Percentiles rank a stretch among this genome's conserved stretches.
phyloP scores from a whole-genome alignment of 1,284 basidiomycete species.

The Ustilago lituana region DNA sequence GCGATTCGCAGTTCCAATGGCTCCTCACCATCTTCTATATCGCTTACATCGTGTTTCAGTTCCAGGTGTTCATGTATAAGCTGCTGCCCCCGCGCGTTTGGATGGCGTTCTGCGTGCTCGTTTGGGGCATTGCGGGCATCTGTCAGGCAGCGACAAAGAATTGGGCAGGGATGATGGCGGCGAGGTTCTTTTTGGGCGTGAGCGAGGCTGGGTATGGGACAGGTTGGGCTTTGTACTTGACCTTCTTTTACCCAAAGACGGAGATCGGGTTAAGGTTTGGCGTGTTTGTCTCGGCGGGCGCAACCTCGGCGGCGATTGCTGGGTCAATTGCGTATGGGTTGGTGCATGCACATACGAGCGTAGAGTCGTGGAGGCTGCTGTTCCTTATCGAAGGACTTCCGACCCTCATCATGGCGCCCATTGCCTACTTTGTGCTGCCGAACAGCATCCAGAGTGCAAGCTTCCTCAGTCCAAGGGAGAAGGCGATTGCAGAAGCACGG shows the following conservation, averaged over 20 bases:
- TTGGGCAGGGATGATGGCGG: slow-evolving; percentile 56
- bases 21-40: slow-evolving; percentile 60
- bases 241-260: slow-evolving; percentile 60
- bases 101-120: slow-evolving; percentile 51
- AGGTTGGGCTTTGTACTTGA: slow-evolving; percentile 54
- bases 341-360: slow-evolving; percentile 40
- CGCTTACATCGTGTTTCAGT: slow-evolving; percentile 57
- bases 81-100: slow-evolving; percentile 51
- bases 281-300: slow-evolving; percentile 36
- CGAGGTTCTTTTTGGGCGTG: slow-evolving; percentile 57
- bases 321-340: slow-evolving; percentile 63
- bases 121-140: slow-evolving; percentile 52
- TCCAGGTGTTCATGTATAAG: slow-evolving; percentile 58
- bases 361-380: slow-evolving; percentile 56
- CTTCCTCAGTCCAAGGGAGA: slow-evolving; percentile 56
- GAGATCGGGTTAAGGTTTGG: slow-evolving; percentile 63
- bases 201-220: slow-evolving; percentile 60
- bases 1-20: slow-evolving; percentile 56
- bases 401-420: slow-evolving; percentile 49
- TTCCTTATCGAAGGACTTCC: slow-evolving; percentile 63
- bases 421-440: slow-evolving; percentile 56
- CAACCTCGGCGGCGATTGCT: slow-evolving; percentile 43
- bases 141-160: slow-evolving; percentile 55
- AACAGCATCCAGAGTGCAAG: slow-evolving; percentile 49
- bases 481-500: slow-evolving; percentile 53